Evolutionary conservation across 495 filamentous ascomycete species (phyloP).

Genomic region (Lentithecium fluviatile): DNA sequence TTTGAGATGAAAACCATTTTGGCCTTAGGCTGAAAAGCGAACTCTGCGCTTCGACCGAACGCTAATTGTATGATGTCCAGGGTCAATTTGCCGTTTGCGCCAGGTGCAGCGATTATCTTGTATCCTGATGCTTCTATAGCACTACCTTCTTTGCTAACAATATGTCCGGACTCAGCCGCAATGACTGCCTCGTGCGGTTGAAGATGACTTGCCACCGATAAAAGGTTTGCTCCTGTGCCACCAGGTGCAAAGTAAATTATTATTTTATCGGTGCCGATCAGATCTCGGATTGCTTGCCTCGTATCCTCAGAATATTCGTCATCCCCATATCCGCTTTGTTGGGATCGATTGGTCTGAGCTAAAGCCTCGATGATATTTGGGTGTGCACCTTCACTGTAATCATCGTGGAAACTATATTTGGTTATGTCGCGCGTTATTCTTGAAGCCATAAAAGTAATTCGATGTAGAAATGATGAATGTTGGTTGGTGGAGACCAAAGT

Average conservation of each 20-base stretch:
- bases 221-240: conserved; percentile 1
- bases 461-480: no score
- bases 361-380: no score
- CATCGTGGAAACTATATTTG: no score
- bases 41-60: not conserved
- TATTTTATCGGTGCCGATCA: not conserved
- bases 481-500: no score
- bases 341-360: no score
- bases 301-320: conserved; percentile 4
- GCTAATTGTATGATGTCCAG: not conserved
- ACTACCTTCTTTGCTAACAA: conserved; percentile 5
- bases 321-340: not conserved
- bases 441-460: no score
- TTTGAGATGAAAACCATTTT: conserved; percentile 9
- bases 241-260: conserved; percentile 3
- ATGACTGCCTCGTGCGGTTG: conserved; percentile 1
- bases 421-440: no score
- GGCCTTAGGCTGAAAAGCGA: not conserved
- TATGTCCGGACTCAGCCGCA: not conserved
- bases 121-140: not conserved
- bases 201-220: conserved; percentile 4
- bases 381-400: no score
- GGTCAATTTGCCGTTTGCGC: not conserved
- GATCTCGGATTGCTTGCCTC: not conserved
- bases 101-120: not conserved